Conservation (phyloP, 2,329 filamentous ascomycete species). For the Scolecobasidium constrictum region DNA sequence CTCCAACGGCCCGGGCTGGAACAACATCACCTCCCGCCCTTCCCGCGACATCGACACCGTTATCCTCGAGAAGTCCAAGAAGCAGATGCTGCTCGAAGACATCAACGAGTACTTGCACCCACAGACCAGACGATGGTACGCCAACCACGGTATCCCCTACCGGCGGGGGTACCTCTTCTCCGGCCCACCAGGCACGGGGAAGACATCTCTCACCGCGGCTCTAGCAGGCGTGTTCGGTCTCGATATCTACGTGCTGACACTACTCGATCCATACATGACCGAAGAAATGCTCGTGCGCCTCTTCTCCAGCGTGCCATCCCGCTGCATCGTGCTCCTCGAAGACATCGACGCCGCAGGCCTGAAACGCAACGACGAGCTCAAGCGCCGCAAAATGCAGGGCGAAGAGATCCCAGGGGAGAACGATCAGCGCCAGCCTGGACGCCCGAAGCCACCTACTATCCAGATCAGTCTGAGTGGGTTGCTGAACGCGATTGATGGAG, state of each 20-base stretch:
- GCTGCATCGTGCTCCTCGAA: constrained; percentile 27
- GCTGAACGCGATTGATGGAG: constrained; percentile 18
- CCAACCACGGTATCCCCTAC: constrained; percentile 75
- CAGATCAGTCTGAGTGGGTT: constrained; percentile 14
- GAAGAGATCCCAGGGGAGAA: not conserved
- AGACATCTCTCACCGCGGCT: constrained; percentile 47
- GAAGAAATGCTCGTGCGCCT: constrained; percentile 48
- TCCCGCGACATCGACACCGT: constrained; percentile 7
- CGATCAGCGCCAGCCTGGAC: not conserved
- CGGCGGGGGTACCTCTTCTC: constrained; percentile 77
- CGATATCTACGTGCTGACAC: constrained; percentile 32
- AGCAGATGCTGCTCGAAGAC: constrained; percentile 9
- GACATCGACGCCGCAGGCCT: constrained; percentile 10
- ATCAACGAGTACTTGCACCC: constrained; percentile 44
- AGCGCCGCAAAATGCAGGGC: not conserved
- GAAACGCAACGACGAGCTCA: constrained; percentile 3
- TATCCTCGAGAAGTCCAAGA: constrained; percentile 8
- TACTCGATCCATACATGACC: constrained; percentile 53
- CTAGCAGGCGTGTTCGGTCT: constrained; percentile 37
- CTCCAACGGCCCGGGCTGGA: constrained; percentile 6
- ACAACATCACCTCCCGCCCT: constrained; percentile 2
- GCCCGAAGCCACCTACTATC: not conserved
- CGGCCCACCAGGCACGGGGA: constrained; percentile 72
- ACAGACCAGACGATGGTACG: constrained; percentile 64
- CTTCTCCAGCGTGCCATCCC: constrained; percentile 55